phyloP scores from a whole-genome alignment of 2,329 filamentous ascomycete species.

The Xylariales sp. region DNA sequence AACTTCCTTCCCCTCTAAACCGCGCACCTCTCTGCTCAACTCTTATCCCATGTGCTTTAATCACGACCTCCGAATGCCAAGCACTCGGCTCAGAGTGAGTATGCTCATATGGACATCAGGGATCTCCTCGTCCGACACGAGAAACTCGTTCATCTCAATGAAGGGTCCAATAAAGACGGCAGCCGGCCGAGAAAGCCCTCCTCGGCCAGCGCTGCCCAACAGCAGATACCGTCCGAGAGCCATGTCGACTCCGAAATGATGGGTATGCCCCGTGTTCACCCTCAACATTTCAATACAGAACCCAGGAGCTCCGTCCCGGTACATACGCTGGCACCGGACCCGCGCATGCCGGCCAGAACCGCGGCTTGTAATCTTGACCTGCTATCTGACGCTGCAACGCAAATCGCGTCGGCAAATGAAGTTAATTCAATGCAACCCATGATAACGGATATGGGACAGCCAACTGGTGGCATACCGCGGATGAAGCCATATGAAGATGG shows the following conservation, averaged over 20 bases:
- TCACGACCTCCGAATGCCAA: not conserved
- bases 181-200: conserved; percentile 48
- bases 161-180: conserved; percentile 49
- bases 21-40: not conserved
- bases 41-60: not conserved
- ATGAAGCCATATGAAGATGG: conserved; percentile 47
- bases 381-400: conserved; percentile 53
- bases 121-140: conserved; percentile 60
- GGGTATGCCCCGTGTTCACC: conserved; percentile 34
- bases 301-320: conserved; percentile 33
- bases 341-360: conserved; percentile 39
- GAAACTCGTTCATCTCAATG: conserved; percentile 60
- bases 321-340: conserved; percentile 39
- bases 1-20: conserved; percentile 9
- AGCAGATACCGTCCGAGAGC: conserved; percentile 42
- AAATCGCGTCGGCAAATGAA: conserved; percentile 48
- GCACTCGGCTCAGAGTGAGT: conserved; percentile 20
- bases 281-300: conserved; percentile 36
- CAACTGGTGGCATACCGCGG: conserved; percentile 35
- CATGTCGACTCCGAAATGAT: conserved; percentile 44
- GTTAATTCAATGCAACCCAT: conserved; percentile 48
- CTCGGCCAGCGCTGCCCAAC: conserved; percentile 39
- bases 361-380: conserved; percentile 54
- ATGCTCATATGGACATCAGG: conserved; percentile 59
- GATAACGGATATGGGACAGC: conserved; percentile 40